Evolutionary conservation across 2,329 filamentous ascomycete genomes (phyloP).

Genomic region (Fusarium sp.): DNA sequence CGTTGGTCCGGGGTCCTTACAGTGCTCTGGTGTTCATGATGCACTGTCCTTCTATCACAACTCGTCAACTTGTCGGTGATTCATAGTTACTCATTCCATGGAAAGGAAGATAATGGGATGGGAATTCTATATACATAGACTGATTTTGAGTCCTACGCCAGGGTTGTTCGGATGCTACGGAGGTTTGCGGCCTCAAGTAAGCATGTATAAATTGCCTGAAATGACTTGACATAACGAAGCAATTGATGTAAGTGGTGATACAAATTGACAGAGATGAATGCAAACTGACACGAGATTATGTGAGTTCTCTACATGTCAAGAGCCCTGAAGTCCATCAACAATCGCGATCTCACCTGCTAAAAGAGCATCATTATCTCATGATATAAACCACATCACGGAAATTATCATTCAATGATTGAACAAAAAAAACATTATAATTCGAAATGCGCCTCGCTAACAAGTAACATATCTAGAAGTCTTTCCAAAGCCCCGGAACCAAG

Average conservation of each 20-base stretch:
- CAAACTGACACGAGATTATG: background rate
- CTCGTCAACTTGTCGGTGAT: conserved; percentile 33
- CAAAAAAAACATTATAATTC: background rate
- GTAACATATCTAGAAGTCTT: conserved; percentile 16
- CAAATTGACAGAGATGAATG: background rate
- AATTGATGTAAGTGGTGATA: background rate
- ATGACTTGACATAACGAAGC: background rate
- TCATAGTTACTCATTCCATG: conserved; percentile 38
- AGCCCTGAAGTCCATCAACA: conserved; percentile 40
- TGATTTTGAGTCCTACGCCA: background rate
- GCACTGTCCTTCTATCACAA: conserved; percentile 17
- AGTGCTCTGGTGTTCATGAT: background rate
- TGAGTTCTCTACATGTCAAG: conserved; percentile 24
- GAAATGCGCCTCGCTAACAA: conserved; percentile 18
- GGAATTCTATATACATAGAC: background rate
- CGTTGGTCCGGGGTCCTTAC: background rate
- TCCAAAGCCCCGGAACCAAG: conserved; percentile 20
- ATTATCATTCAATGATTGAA: background rate
- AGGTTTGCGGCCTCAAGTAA: background rate
- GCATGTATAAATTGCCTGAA: background rate
- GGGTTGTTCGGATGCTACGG: background rate
- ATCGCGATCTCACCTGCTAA: conserved; percentile 34
- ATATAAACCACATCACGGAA: background rate
- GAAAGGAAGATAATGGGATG: background rate
- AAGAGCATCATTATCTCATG: conserved; percentile 28